phyloP scores from a whole-genome alignment of 805 yeast genomes.

The Saturnispora ahearnii region DNA sequence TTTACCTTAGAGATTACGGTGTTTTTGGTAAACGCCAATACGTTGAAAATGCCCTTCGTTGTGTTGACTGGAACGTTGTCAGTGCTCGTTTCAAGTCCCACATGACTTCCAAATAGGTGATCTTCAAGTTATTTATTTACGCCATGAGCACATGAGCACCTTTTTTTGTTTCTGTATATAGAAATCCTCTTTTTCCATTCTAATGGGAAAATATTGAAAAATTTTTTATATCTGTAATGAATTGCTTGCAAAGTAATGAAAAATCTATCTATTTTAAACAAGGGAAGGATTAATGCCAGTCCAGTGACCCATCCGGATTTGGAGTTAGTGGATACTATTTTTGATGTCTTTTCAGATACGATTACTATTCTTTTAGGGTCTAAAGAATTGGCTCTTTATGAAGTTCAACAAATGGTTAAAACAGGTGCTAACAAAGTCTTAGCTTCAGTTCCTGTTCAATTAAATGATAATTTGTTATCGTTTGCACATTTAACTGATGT shows the following conservation, averaged over 20 bases:
- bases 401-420: conserved; percentile 69
- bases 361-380: conserved; percentile 55
- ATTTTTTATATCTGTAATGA: background rate
- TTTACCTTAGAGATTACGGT: conserved; percentile 67
- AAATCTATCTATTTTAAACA: conserved; percentile 34
- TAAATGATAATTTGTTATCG: conserved; percentile 37
- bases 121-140: background rate
- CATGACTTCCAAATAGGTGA: conserved; percentile 1
- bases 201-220: background rate
- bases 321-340: conserved; percentile 42
- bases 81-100: conserved; percentile 2
- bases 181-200: no score
- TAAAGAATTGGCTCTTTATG: conserved; percentile 46
- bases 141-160: background rate
- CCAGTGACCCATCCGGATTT: conserved; percentile 60
- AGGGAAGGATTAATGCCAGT: conserved; percentile 42
- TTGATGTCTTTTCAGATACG: conserved; percentile 69
- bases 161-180: background rate
- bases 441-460: conserved; percentile 49
- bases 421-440: conserved; percentile 49
- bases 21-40: conserved; percentile 67
- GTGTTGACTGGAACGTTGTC: conserved; percentile 77
- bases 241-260: conserved; percentile 19
- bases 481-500: conserved; percentile 65
- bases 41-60: conserved; percentile 64